Evolutionary conservation across 495 filamentous ascomycete genomes (phyloP), one percentile per base, ranked within the genome.

Genomic region (Oleoguttula mirabilis): DNA sequence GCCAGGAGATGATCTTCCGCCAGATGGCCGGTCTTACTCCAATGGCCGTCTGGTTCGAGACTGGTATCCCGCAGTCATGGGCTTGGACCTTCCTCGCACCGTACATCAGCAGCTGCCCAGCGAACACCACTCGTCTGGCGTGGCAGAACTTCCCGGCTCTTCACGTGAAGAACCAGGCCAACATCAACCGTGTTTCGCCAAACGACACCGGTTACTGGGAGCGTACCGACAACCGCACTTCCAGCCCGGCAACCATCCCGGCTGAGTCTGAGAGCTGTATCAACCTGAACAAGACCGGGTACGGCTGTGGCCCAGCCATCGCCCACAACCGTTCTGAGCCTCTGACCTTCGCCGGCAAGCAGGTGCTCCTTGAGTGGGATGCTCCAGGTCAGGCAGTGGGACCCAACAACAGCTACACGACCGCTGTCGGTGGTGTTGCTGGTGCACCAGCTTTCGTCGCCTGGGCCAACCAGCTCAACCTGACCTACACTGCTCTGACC

Each of bases 101-200:
- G 0, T 87, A 84, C 58, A 88, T 94, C 61, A 79, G 73, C 35
- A 75, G 69, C 10, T 94, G 87, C 58, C 84, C 85, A 0, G 59
- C 58, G 37, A 77, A 80, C 51, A 75, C 79, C 50, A 93, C 84
- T 3, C 73, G 81, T 3, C 65, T 93, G 25, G 67, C 76, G 10
- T 93, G 86, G 85, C 81, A 93, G 58, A 94, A 93, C 64, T 93
- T 86, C 67, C 87, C 86, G 0, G 69, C 68, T 0, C 68, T 93
- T 3, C 59, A 66, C 47, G 74, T 93, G 47, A 62, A 80, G 36
- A 88, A 92, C 64, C 77, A 90, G 48, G 77, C 83, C 3, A 88
- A 84, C 60, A 70, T 76, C 27, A 71, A 71, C 41, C 72, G 73
- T 10, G 55, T 70, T 54, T 73, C 77, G 41, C 71, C 41, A 30